Evolutionary conservation across 345 rosid species (phyloP), one percentile per base, ranked within the genome.

Genomic region (Lenwebbia sp.): DNA sequence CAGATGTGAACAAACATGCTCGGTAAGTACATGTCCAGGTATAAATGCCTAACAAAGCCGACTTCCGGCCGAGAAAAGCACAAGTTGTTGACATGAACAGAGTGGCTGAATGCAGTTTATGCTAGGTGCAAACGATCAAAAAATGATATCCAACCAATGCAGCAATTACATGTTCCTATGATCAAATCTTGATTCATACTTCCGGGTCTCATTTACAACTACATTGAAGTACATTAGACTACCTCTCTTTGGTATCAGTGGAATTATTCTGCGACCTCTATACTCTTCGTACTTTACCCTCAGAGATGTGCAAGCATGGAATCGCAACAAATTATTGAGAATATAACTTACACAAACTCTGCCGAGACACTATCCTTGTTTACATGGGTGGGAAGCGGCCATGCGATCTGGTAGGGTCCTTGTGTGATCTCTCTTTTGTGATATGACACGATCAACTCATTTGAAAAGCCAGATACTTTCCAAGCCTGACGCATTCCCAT

Each of bases 341-440:
- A 70, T 70, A 37, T 37, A 70, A 89, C 96, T 95, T 91, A 96
- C 99, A 90, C 81, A 86, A 95, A 94, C 83, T 96, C 96, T 30
- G 98, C 98, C 0, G 93, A 92, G 86, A 96, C 88, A 23, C 82
- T 76, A 85, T 94, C 94, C 87, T 89, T 94, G 92, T 94, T 91
- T 74, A 86, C 95, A 84, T 93, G 86, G 30, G 76, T 50, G 19
- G 99, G 96, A 83, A 96, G 94, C 40, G 94, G 91, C 99, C 98
- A 95, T 5, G 88, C 88, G 83, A 94, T 90, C 74, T 89, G 90
- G 90, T 88, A 95, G 33, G 98, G 93, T 50, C 95, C 98, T 85
- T 90, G 89, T 40, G 85, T 26, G 51, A 94, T 93, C 84, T 94
- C 94, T 86, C 87, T 91, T 93, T 88, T 94, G 87, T 89, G 93